Evolutionary conservation across 176 grass and related monocot genomes (phyloP).

Genomic region (Oropetium thomaeum): DNA sequence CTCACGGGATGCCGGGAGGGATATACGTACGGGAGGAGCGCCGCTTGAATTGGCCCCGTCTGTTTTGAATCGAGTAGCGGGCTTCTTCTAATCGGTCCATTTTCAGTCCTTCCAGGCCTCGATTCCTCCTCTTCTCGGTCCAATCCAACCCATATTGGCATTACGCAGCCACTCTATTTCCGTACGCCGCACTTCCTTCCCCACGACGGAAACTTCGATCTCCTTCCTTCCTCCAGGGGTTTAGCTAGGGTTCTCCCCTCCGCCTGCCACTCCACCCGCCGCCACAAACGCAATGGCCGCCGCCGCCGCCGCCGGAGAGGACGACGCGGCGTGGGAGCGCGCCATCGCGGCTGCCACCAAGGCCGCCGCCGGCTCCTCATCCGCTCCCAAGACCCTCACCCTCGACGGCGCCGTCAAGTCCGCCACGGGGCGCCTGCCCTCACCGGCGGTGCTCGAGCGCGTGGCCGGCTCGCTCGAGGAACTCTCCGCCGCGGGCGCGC

Average conservation of each 20-base stretch:
- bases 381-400: constrained; percentile 44
- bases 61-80: too few species aligned
- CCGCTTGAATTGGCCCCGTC: too few species aligned
- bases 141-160: neutral
- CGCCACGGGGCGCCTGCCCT: constrained; percentile 50
- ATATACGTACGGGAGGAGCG: too few species aligned
- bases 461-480: constrained; percentile 38
- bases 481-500: constrained; percentile 55
- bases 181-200: neutral
- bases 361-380: neutral
- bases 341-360: constrained; percentile 45
- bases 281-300: constrained; percentile 31
- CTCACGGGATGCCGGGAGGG: too few species aligned
- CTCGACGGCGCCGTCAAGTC: constrained; percentile 68
- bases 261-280: neutral
- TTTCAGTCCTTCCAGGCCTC: too few species aligned
- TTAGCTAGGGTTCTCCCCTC: constrained; percentile 44
- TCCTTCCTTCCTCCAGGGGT: too few species aligned
- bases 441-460: constrained; percentile 40
- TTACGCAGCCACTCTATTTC: too few species aligned
- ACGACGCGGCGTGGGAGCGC: constrained; percentile 50
- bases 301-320: constrained; percentile 25
- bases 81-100: too few species aligned
- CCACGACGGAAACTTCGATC: neutral
- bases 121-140: too few species aligned